These are phyloP conservation scores for Aspergillus piperis DNA, from an alignment of 2,329 filamentous ascomycete genomes.

Conservation along the genomic window DNA sequence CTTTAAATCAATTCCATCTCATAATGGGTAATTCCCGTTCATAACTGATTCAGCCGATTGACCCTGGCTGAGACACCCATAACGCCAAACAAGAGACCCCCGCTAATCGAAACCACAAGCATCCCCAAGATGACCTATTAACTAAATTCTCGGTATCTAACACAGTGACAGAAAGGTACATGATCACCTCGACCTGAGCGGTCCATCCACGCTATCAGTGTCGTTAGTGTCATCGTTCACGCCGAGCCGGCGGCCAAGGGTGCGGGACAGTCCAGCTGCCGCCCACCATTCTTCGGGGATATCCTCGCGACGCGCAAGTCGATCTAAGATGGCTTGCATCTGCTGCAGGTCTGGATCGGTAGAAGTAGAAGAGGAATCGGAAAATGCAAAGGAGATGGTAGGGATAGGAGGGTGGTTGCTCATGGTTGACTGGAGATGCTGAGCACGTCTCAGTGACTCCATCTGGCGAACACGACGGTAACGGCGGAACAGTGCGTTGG, in stretches of 20 bases:
- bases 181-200: conserved; percentile 15
- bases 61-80: conserved; percentile 1
- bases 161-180: conserved; percentile 16
- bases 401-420: conserved; percentile 38
- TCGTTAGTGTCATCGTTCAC: conserved; percentile 26
- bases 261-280: conserved; percentile 66
- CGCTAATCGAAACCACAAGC: background rate
- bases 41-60: background rate
- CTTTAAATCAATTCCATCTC: background rate
- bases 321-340: conserved; percentile 72
- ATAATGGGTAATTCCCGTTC: background rate
- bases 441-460: conserved; percentile 25
- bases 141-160: conserved; percentile 11
- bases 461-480: conserved; percentile 22
- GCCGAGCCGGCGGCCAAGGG: conserved; percentile 37
- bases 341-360: conserved; percentile 53
- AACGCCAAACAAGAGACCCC: conserved; percentile 2
- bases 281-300: conserved; percentile 85
- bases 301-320: conserved; percentile 69
- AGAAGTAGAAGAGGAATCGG: conserved; percentile 27
- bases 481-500: conserved; percentile 22
- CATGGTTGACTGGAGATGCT: conserved; percentile 34
- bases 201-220: conserved; percentile 23
- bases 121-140: background rate
- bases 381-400: conserved; percentile 34